phyloP scores from a whole-genome alignment of 345 rosid species.

The Draba incana region DNA sequence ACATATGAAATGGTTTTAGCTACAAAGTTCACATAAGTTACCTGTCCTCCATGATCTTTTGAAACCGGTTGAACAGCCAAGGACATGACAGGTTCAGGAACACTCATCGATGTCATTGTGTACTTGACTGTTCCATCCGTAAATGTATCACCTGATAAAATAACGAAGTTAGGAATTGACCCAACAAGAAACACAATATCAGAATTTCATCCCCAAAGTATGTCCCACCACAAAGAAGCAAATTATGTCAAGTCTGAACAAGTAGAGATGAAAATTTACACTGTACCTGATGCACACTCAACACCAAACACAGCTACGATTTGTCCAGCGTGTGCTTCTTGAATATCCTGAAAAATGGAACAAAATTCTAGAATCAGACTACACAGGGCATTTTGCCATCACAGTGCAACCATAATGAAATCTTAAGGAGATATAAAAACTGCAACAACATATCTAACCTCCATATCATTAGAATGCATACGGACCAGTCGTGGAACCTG shows the following conservation, averaged over 20 bases:
- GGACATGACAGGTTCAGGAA: conserved; percentile 99
- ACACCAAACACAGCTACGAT: conserved; percentile 99
- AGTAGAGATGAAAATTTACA: conserved; percentile 4
- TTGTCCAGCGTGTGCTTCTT: conserved; percentile 98
- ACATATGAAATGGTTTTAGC: not conserved
- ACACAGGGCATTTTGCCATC: conserved; percentile 14
- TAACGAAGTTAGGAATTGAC: conserved; percentile 8
- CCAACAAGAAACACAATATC: conserved; percentile 2
- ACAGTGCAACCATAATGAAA: conserved; percentile 3
- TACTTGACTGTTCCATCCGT: conserved; percentile 91
- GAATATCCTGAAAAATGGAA: conserved; percentile 73
- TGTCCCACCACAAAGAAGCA: conserved; percentile 3
- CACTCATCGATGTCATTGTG: conserved; percentile 99
- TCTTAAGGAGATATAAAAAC: conserved; percentile 13
- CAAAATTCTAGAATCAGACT: conserved; percentile 9
- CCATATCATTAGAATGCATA: conserved; percentile 99
- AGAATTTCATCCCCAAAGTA: not conserved
- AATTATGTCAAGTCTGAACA: conserved; percentile 7
- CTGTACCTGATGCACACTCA: conserved; percentile 96
- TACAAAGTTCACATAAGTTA: conserved; percentile 37
- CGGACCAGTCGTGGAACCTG: conserved; percentile 96
- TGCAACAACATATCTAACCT: conserved; percentile 52
- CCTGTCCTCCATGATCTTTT: conserved; percentile 97
- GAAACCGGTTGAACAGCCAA: conserved; percentile 96
- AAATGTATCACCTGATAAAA: conserved; percentile 80